phyloP scores from a whole-genome alignment of 2,329 filamentous ascomycete species.

The Colletotrichum godetiae region DNA sequence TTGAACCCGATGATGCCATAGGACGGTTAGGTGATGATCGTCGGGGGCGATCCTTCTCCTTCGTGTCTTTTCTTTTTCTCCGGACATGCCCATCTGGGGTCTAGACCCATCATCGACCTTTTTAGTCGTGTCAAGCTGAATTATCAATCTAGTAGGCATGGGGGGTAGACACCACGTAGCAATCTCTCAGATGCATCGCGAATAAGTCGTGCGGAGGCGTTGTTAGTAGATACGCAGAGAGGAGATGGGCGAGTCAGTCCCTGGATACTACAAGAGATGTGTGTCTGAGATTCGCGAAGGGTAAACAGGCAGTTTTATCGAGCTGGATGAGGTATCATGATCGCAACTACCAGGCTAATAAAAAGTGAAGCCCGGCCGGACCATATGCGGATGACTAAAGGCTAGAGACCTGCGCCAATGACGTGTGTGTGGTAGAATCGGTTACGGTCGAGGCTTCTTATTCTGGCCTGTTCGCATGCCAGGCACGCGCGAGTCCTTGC shows the following conservation, averaged over 20 bases:
- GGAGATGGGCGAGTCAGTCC: neutral
- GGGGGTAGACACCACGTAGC: too few relatives aligned
- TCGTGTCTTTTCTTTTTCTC: neutral
- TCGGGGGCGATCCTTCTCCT: neutral
- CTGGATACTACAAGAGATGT: too few relatives aligned
- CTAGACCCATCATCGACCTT: neutral
- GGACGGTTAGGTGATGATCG: neutral
- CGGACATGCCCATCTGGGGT: neutral
- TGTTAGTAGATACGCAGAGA: neutral
- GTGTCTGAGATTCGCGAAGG: too few relatives aligned
- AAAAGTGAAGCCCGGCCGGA: neutral
- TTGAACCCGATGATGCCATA: neutral
- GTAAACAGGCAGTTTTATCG: neutral
- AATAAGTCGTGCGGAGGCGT: neutral
- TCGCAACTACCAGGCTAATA: neutral
- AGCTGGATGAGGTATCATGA: neutral
- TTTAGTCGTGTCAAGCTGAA: neutral
- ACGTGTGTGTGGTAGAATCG: neutral
- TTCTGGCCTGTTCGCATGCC: constrained; percentile 4
- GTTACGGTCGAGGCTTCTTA: neutral
- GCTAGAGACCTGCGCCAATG: neutral
- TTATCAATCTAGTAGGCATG: neutral
- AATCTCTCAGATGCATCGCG: neutral
- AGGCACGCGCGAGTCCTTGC: constrained; percentile 11
- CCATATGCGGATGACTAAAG: neutral